These are phyloP conservation scores for Hordeum pubiflorum DNA, from an alignment of 202 grass and related monocot species.

Conservation along the genomic window DNA sequence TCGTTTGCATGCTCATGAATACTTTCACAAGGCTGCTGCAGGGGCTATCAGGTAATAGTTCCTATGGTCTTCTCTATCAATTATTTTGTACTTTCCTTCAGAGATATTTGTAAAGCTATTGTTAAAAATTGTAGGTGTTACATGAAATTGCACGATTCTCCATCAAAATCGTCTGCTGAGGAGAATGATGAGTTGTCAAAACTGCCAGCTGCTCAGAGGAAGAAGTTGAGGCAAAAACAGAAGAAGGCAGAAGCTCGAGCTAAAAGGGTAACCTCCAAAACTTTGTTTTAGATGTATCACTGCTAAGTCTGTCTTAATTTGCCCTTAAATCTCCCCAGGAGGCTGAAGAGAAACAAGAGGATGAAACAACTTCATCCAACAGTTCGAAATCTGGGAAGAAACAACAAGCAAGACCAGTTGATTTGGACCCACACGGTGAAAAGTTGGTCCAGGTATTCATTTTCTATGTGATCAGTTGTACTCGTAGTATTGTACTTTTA, in stretches of 20 bases:
- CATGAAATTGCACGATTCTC: slow-evolving; percentile 94
- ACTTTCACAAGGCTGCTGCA: slow-evolving; percentile 94
- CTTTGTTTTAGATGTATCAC: slow-evolving; percentile 12
- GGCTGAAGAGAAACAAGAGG: slow-evolving; percentile 95
- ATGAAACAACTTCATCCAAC: slow-evolving; percentile 56
- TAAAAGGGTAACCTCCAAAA: slow-evolving; percentile 68
- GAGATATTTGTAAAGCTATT: slow-evolving; percentile 17
- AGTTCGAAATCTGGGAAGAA: slow-evolving; percentile 83
- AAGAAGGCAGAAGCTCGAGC: slow-evolving; percentile 98
- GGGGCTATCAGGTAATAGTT: slow-evolving; percentile 83
- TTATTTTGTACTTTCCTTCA: slow-evolving; percentile 12
- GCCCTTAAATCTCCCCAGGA: slow-evolving; percentile 45
- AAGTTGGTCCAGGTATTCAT: slow-evolving; percentile 80
- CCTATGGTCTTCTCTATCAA: background rate
- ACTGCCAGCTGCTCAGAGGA: slow-evolving; percentile 85
- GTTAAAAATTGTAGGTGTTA: slow-evolving; percentile 61
- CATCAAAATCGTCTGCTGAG: slow-evolving; percentile 66
- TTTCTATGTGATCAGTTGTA: background rate
- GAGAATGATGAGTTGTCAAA: slow-evolving; percentile 90
- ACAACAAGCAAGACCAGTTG: slow-evolving; percentile 68
- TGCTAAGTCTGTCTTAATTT: slow-evolving; percentile 20
- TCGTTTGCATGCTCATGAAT: slow-evolving; percentile 91
- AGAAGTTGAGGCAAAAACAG: slow-evolving; percentile 97
- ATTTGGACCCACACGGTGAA: slow-evolving; percentile 89
- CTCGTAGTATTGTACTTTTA: background rate